Base-by-base conservation (phyloP, 202 grass and related monocot species). In the Bolboschoenoplectus hybrid region DNA sequence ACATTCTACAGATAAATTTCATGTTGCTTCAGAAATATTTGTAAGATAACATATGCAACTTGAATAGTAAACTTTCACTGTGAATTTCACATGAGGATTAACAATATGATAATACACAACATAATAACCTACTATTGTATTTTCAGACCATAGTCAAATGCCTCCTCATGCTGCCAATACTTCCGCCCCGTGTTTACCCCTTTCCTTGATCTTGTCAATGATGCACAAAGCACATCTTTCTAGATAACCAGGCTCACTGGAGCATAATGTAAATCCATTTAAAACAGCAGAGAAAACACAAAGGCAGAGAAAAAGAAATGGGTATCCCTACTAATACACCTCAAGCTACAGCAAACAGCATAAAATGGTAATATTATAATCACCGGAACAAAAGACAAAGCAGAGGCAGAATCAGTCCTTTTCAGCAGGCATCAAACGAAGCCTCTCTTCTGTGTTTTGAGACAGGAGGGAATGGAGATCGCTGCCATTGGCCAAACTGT, bases 401-500 rank as follows among this genome's bases (percentile, higher is more conserved):
- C 14, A 80, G 76, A 55, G 7, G 7, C 46, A 19, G 35, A 32
- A 80, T 80, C 55, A 80, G 17, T 80, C 55, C 76, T 80, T 80
- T 80, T 80, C 73, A n/a, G 93, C 87, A 60, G 92, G 88, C 97
- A 97, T 90, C 51, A 99, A 69, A 7, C 85, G 46, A 49, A 89
- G 92, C 83, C 84, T 97, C 67, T 99, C 93, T 1, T 92, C 93
- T 0, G 82, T 89, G 82, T 91, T 91, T 87, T 99, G 91, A 0
- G 91, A 85, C 50, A 99, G 57, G 58, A 99, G 94, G 1, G 97
- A 90, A 9, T 93, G 93, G 35, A 99, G 67, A 78, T 99, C 97
- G 75, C 97, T 99, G 74, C 97, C 97, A 85, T 99, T 97, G 46
- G 97, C 97, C 87, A 99, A 82, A 86, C 94, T 97, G 91, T 97